Evolutionary conservation across 2,329 filamentous ascomycete genomes (phyloP), one percentile per base, ranked within the genome.

Genomic region (Stemphylium lycopersici): DNA sequence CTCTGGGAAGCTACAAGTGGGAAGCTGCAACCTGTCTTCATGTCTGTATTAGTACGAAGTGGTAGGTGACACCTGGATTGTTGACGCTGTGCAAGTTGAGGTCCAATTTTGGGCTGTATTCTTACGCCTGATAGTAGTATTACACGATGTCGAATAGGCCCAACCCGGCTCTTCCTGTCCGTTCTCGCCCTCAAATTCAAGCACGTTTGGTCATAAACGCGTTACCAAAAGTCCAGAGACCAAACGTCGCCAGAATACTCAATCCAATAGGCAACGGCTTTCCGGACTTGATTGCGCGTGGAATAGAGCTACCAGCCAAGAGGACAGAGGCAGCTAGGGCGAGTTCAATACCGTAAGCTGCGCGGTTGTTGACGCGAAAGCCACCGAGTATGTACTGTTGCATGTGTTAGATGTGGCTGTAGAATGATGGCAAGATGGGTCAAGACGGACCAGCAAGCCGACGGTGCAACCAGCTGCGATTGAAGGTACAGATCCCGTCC

Each of bases 241-340:
- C 93, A 74, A 90, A 91, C 8, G 87, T 80, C 12, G 93, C 91
- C 69, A 98, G 72, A 42, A 92, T 70, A 70, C 90, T 93, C 70
- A 99, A 79, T 10, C 88, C 85, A 51, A 90, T 82, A 0, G 95
- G 93, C 47, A 99, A 84, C 0, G 91, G 90, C 83, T 98, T 99
- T 66, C 84, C 82, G 37, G 87, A 84, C 75, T 87, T 90, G 69
- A 99, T 87, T 4, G 92, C 95, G 47, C 95, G 84, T 11, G 95
- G 95, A 56, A 98, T 88, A 2, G 90, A 89, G 37, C 90, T 90
- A 16, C 91, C 92, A 2, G 84, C 93, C 32, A 99, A 83, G 22
- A 98, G 79, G n/a, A 91, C 69, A 0, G 91, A 96, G 4, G 95
- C 95, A 38, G 97, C 81, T 8, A 99, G 83, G n/a, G 89, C 90